Conservation (phyloP, 805 yeast genomes). For the Zygotorulaspora sp. region DNA sequence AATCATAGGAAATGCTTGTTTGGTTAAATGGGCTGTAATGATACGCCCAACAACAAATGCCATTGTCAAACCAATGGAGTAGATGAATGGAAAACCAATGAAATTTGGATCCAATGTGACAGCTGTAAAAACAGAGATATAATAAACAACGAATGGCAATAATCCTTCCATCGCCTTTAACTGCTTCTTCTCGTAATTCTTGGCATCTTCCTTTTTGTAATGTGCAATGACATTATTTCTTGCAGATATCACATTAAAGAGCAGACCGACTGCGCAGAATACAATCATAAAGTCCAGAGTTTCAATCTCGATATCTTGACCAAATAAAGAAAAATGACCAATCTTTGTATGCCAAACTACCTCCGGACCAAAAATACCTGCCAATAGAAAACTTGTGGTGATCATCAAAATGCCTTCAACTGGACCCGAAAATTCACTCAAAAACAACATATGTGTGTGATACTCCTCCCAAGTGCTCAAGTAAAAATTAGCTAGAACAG, state of each 20-base stretch:
- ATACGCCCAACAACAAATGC: slow-evolving; percentile 91
- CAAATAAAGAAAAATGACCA: slow-evolving; percentile 21
- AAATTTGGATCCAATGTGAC: slow-evolving; percentile 47
- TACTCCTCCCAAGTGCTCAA: slow-evolving; percentile 94
- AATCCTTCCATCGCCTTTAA: slow-evolving; percentile 49
- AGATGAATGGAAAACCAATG: slow-evolving; percentile 51
- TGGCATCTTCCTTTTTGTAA: slow-evolving; percentile 37
- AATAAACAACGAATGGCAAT: slow-evolving; percentile 61
- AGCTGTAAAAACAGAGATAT: slow-evolving; percentile 45
- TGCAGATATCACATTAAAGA: slow-evolving; percentile 66
- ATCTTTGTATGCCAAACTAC: slow-evolving; percentile 52
- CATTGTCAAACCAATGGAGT: slow-evolving; percentile 67
- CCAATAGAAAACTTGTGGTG: slow-evolving; percentile 47
- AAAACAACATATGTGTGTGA: slow-evolving; percentile 76
- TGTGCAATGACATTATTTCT: slow-evolving; percentile 52
- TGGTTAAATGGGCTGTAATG: slow-evolving; percentile 79
- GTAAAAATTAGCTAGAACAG: slow-evolving; percentile 75
- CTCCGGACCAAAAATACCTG: slow-evolving; percentile 67
- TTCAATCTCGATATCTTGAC: slow-evolving; percentile 33
- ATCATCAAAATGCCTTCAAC: slow-evolving; percentile 86
- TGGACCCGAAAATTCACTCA: slow-evolving; percentile 84
- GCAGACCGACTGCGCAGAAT: slow-evolving; percentile 51
- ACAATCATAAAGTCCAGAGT: slow-evolving; percentile 49
- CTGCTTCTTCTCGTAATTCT: slow-evolving; percentile 26
- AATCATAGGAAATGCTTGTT: slow-evolving; percentile 67